Evolutionary conservation across 2,329 filamentous ascomycete species (phyloP).

Genomic region (Botrytis hyacinthi): DNA sequence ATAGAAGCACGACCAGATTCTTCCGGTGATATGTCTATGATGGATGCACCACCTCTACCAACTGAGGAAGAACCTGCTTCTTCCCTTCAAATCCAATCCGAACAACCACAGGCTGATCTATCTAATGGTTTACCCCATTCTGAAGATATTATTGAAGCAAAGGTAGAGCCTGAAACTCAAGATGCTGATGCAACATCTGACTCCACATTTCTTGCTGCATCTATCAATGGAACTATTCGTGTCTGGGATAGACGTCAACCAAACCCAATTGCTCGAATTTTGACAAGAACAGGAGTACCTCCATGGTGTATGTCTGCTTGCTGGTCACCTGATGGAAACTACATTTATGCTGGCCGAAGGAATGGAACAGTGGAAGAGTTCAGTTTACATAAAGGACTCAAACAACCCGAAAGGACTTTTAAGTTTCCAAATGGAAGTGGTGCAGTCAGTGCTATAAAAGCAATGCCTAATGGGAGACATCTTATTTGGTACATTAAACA

Average conservation of each 20-base stretch:
- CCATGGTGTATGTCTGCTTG: constrained; percentile 98
- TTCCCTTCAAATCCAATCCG: constrained; percentile 13
- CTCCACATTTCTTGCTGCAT: constrained; percentile 82
- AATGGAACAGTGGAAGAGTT: constrained; percentile 95
- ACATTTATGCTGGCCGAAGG: constrained; percentile 85
- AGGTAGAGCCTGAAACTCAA: constrained; percentile 42
- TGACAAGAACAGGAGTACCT: constrained; percentile 70
- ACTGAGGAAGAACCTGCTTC: constrained; percentile 25
- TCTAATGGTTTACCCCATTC: constrained; percentile 24
- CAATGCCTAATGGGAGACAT: constrained; percentile 92
- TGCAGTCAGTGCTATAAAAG: constrained; percentile 79
- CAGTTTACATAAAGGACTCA: constrained; percentile 76
- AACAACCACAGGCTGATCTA: constrained; percentile 22
- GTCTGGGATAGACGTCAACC: constrained; percentile 86
- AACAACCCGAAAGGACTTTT: constrained; percentile 73
- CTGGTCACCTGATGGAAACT: constrained; percentile 95
- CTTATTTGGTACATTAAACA: constrained; percentile 67
- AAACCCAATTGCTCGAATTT: constrained; percentile 75
- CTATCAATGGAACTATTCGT: constrained; percentile 83
- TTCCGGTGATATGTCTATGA: constrained; percentile 35
- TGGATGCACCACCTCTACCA: constrained; percentile 21
- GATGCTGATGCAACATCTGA: constrained; percentile 63
- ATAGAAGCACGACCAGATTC: constrained; percentile 32
- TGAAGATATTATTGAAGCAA: constrained; percentile 24
- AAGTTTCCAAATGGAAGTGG: constrained; percentile 88